phyloP scores from a whole-genome alignment of 1,284 basidiomycete genomes.

The Fomitopsis pinicola region DNA sequence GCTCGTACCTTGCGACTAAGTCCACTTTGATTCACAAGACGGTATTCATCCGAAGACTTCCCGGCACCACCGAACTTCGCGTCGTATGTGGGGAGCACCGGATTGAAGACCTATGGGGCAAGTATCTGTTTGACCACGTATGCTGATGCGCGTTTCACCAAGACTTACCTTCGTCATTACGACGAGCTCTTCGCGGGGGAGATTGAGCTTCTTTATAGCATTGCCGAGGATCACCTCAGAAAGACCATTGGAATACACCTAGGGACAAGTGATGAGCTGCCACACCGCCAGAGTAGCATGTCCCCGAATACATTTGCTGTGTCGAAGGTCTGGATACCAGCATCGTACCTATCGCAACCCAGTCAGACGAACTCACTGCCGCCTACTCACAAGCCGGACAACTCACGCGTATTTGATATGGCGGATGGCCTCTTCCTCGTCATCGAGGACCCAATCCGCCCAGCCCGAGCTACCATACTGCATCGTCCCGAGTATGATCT shows the following conservation, averaged over 20 bases:
- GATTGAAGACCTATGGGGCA: neutral
- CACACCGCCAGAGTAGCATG: neutral
- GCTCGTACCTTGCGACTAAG: slow-evolving; percentile 22
- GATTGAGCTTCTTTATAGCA: slow-evolving; percentile 49
- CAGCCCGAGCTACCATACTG: slow-evolving; percentile 35
- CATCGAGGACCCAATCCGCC: slow-evolving; percentile 35
- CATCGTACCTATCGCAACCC: slow-evolving; percentile 21
- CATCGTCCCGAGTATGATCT: slow-evolving; percentile 41
- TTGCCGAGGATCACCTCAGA: slow-evolving; percentile 56
- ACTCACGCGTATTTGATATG: slow-evolving; percentile 35
- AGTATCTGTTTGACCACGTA: neutral
- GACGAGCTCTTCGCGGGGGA: slow-evolving; percentile 54
- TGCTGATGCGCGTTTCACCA: neutral
- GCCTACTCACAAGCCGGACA: neutral
- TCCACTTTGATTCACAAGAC: slow-evolving; percentile 24
- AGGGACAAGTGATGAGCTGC: neutral
- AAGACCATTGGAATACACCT: slow-evolving; percentile 44
- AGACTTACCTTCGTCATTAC: slow-evolving; percentile 48
- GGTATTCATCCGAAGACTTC: slow-evolving; percentile 6
- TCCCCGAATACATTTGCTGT: slow-evolving; percentile 35
- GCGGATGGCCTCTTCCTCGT: slow-evolving; percentile 34
- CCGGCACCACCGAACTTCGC: neutral
- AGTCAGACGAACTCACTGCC: too few species aligned
- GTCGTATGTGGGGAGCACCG: neutral
- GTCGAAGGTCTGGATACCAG: slow-evolving; percentile 50